Percentiles rank a stretch among this genome's conserved stretches.
phyloP scores from a whole-genome alignment of 495 filamentous ascomycete genomes.

The Aspergillus conjunctus region DNA sequence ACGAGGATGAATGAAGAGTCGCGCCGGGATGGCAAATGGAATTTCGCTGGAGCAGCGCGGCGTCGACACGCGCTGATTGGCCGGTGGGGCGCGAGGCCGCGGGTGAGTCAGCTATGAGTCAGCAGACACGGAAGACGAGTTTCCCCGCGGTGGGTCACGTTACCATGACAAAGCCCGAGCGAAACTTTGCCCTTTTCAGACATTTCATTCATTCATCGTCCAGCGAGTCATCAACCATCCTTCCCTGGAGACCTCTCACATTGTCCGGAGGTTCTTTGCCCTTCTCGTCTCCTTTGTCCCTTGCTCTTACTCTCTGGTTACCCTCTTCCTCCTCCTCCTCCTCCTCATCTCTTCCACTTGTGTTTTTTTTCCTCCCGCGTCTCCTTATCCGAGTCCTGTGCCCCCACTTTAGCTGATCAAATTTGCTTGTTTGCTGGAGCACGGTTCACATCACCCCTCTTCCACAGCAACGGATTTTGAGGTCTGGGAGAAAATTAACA shows the following conservation, averaged over 20 bases:
- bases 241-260: background rate
- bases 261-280: background rate
- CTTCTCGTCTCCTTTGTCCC: background rate
- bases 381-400: background rate
- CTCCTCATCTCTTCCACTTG: constrained; percentile 2
- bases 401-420: constrained; percentile 5
- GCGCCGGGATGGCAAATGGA: constrained; percentile 44
- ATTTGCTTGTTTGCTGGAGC: constrained; percentile 16
- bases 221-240: background rate
- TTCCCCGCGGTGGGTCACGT: constrained; percentile 47
- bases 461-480: constrained; percentile 11
- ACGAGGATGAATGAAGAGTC: constrained; percentile 28
- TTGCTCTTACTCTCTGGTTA: constrained; percentile 4
- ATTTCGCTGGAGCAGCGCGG: constrained; percentile 37
- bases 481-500: constrained; percentile 6
- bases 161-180: constrained; percentile 41
- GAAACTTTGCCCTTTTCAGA: too few species aligned
- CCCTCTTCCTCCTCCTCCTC: background rate
- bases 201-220: constrained; percentile 11
- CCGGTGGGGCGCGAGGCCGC: constrained; percentile 11
- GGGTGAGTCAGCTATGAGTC: constrained; percentile 34
- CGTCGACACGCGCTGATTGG: constrained; percentile 45
- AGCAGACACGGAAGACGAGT: constrained; percentile 36
- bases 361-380: background rate
- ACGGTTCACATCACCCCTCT: constrained; percentile 27